phyloP scores from a whole-genome alignment of 495 filamentous ascomycete genomes.

The Podospora tetraspora region DNA sequence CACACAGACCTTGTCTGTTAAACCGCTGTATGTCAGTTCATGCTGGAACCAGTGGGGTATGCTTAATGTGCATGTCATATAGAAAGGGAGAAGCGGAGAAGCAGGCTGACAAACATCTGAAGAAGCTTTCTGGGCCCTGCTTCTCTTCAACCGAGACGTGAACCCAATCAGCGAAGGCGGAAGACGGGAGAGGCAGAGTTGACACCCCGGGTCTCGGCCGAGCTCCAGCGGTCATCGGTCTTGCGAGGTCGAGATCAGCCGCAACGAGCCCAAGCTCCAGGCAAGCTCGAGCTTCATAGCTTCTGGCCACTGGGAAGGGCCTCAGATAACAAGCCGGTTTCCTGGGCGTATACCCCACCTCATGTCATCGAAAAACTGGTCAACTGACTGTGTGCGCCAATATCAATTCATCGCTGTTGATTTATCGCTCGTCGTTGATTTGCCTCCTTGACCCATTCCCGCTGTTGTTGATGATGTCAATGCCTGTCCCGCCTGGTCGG shows the following conservation, averaged over 20 bases:
- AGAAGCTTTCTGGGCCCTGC: slow-evolving; percentile 4
- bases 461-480: slow-evolving; percentile 18
- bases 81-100: slow-evolving; percentile 12
- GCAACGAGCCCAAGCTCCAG: slow-evolving; percentile 12
- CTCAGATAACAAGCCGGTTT: slow-evolving; percentile 17
- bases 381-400: slow-evolving; percentile 20
- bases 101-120: slow-evolving; percentile 13
- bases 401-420: slow-evolving; percentile 17
- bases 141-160: slow-evolving; percentile 4
- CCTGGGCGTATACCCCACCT: slow-evolving; percentile 18
- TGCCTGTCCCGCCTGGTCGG: slow-evolving; percentile 19
- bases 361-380: slow-evolving; percentile 16
- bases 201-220: not conserved
- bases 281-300: not conserved
- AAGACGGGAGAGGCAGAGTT: not conserved
- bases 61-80: slow-evolving; percentile 16
- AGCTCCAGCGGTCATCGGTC: slow-evolving; percentile 7
- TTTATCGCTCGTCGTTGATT: slow-evolving; percentile 23
- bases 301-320: not conserved
- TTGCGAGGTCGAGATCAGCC: slow-evolving; percentile 20
- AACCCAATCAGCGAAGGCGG: not conserved
- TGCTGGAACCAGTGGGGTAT: slow-evolving; percentile 25
- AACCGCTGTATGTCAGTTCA: slow-evolving; percentile 10
- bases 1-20: slow-evolving; percentile 5
- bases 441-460: slow-evolving; percentile 12